phyloP scores from a whole-genome alignment of 1,284 basidiomycete genomes.

The Tilletiopsis washingtonensis region DNA sequence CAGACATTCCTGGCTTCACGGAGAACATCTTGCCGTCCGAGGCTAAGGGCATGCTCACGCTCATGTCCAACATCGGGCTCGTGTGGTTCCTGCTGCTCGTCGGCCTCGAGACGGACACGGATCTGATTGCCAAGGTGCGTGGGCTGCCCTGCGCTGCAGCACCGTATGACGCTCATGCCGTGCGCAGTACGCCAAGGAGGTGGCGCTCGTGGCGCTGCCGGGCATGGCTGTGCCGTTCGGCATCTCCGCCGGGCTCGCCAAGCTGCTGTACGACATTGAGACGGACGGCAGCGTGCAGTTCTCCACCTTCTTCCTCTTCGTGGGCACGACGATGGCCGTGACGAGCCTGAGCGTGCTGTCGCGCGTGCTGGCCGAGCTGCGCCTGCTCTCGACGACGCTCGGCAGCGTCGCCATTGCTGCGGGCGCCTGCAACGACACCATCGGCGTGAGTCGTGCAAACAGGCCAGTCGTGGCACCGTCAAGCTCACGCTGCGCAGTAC shows the following conservation, averaged over 20 bases:
- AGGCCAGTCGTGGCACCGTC: too few relatives aligned
- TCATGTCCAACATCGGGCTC: conserved; percentile 23
- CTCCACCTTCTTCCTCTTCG: conserved; percentile 34
- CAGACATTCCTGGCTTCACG: conserved; percentile 25
- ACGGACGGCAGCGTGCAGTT: conserved; percentile 24
- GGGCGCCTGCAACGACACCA: conserved; percentile 29
- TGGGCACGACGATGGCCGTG: conserved; percentile 35
- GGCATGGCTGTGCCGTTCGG: conserved; percentile 34
- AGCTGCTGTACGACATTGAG: conserved; percentile 19
- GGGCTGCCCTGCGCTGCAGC: too few relatives aligned
- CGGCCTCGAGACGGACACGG: conserved; percentile 32
- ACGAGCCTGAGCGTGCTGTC: conserved; percentile 25
- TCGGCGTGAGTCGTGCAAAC: too few relatives aligned
- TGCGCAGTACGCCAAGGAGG: conserved; percentile 22
- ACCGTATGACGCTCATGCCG: not conserved
- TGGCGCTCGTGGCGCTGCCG: conserved; percentile 24
- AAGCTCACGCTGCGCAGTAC: too few relatives aligned
- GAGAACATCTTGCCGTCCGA: conserved; percentile 16
- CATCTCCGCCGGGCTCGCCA: conserved; percentile 27
- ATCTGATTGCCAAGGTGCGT: too few relatives aligned
- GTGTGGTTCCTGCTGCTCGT: conserved; percentile 30
- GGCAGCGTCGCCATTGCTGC: conserved; percentile 27
- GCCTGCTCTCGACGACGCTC: conserved; percentile 24
- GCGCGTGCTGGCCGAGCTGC: conserved; percentile 29
- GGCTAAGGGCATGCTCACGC: conserved; percentile 18